phyloP scores from a whole-genome alignment of 2,329 filamentous ascomycete species.

The Cercospora sp. region DNA sequence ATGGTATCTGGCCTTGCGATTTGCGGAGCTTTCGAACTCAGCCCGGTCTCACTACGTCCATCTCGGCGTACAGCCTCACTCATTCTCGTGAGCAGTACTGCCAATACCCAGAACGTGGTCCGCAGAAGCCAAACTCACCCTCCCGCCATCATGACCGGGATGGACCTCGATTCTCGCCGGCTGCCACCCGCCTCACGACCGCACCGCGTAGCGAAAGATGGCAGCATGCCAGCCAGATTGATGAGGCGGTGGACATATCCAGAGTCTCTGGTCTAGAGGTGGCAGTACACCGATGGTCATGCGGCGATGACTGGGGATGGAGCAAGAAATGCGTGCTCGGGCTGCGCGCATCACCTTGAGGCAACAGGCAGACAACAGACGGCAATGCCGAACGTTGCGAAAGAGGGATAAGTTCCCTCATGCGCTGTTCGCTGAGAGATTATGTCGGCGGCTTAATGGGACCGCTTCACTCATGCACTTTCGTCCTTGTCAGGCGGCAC shows the following conservation, averaged over 20 bases:
- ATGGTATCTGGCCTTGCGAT: neutral
- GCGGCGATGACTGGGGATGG: neutral
- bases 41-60: neutral
- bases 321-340: neutral
- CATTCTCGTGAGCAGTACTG: neutral
- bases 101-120: neutral
- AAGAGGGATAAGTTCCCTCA: neutral
- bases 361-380: neutral
- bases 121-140: neutral
- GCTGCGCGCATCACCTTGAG: neutral
- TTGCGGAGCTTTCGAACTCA: neutral
- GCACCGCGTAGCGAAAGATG: neutral
- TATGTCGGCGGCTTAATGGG: neutral
- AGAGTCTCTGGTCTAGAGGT: neutral
- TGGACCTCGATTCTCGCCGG: neutral
- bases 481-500: neutral
- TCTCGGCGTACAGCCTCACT: neutral
- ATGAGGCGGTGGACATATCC: neutral
- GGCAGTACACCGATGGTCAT: neutral
- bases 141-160: neutral
- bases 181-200: neutral
- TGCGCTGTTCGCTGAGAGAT: neutral
- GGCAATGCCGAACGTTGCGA: neutral
- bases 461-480: no score
- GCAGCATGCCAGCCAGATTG: neutral